phyloP scores from a whole-genome alignment of 106 monocot species.

The Phalaenopsis equestris region DNA sequence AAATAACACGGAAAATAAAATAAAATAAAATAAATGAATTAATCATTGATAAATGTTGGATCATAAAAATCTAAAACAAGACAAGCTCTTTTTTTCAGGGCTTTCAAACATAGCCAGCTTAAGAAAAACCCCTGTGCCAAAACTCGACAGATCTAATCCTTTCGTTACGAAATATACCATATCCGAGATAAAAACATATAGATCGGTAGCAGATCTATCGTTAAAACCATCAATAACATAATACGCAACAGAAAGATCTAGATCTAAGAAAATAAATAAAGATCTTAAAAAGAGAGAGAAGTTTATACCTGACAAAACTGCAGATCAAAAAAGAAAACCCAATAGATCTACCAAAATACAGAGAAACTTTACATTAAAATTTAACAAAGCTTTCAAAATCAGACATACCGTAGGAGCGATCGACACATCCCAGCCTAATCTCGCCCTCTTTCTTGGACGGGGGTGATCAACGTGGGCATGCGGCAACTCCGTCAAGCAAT shows the following conservation, averaged over 20 bases:
- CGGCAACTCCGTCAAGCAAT: conserved; percentile 33
- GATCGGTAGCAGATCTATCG: conserved; percentile 1
- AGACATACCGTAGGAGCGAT: conserved; percentile 1
- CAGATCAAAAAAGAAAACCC: background rate
- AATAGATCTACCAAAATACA: conserved; percentile 7
- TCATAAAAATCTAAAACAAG: background rate
- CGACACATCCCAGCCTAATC: conserved; percentile 38
- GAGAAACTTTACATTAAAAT: background rate
- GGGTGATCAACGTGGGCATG: conserved; percentile 31
- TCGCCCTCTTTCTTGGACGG: conserved; percentile 39
- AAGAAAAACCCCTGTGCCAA: background rate
- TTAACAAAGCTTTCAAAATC: background rate
- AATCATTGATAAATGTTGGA: background rate
- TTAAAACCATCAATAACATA: background rate
- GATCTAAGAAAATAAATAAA: background rate
- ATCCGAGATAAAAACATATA: background rate
- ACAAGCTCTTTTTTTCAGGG: background rate
- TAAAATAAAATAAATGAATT: background rate
- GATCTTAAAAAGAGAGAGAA: background rate
- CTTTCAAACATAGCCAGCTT: background rate
- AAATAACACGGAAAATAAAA: background rate
- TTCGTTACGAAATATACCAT: background rate
- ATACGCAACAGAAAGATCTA: background rate
- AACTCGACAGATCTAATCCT: background rate
- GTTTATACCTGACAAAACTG: background rate